Conservation (phyloP, 2,329 filamentous ascomycete genomes). For the Talaromyces verruculosus region DNA sequence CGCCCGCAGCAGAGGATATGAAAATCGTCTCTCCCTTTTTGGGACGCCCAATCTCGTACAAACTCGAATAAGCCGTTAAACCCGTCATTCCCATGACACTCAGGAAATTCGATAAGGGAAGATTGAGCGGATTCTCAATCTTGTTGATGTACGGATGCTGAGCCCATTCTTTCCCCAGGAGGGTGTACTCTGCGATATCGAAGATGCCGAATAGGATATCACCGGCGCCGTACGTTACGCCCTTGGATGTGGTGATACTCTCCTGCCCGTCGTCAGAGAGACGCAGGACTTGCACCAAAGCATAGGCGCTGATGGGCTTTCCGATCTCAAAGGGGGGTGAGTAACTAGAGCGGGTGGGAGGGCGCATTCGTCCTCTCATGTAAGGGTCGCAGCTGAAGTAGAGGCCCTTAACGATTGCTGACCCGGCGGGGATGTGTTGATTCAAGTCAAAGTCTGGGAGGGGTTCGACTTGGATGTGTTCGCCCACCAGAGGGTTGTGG, state of each 20-base stretch:
- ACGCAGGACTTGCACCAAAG: slow-evolving; percentile 68
- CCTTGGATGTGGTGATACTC: background rate
- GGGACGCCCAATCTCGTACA: slow-evolving; percentile 73
- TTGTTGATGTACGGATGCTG: slow-evolving; percentile 39
- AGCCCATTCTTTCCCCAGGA: slow-evolving; percentile 53
- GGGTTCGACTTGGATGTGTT: slow-evolving; percentile 66
- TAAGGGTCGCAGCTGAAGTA: slow-evolving; percentile 83
- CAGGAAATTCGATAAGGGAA: slow-evolving; percentile 71
- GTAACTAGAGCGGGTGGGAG: slow-evolving; percentile 65
- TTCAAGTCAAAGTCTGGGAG: slow-evolving; percentile 64
- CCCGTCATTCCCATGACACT: slow-evolving; percentile 78
- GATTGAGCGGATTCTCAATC: slow-evolving; percentile 20
- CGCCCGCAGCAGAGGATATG: slow-evolving; percentile 74
- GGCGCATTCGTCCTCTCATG: slow-evolving; percentile 76
- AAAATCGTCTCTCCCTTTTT: slow-evolving; percentile 81
- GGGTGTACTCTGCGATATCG: slow-evolving; percentile 59
- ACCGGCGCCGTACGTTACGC: slow-evolving; percentile 51
- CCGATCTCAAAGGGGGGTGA: slow-evolving; percentile 60
- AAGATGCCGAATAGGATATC: slow-evolving; percentile 64
- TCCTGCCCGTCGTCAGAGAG: slow-evolving; percentile 51
- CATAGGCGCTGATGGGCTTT: slow-evolving; percentile 63
- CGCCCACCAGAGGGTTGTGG: slow-evolving; percentile 66
- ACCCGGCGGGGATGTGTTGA: slow-evolving; percentile 58
- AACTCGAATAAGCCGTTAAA: slow-evolving; percentile 70
- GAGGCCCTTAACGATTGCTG: slow-evolving; percentile 67